These are phyloP conservation scores for Trifolium repens DNA, from an alignment of 306 rosid species.

Conservation along the genomic window DNA sequence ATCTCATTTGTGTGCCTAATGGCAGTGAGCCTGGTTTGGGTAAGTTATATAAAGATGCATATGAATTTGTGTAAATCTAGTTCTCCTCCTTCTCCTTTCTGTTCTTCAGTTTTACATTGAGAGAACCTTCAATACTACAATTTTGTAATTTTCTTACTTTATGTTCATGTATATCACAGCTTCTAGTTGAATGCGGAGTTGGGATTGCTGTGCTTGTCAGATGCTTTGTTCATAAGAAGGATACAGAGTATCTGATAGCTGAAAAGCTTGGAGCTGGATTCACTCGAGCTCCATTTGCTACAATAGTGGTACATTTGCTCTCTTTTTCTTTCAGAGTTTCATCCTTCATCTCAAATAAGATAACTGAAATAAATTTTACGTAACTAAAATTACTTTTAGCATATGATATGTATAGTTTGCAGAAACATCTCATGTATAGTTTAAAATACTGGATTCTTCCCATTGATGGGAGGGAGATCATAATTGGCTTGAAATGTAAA, in stretches of 20 bases:
- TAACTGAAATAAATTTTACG: conserved; percentile 24
- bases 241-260: conserved; percentile 65
- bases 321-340: conserved; percentile 28
- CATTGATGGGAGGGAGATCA: background rate
- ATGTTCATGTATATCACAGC: conserved; percentile 51
- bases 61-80: conserved; percentile 26
- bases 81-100: background rate
- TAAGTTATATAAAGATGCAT: conserved; percentile 46
- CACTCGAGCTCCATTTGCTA: conserved; percentile 70
- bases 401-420: conserved; percentile 10
- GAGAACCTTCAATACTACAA: conserved; percentile 1
- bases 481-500: conserved; percentile 8
- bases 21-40: conserved; percentile 86
- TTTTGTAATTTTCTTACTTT: conserved; percentile 38
- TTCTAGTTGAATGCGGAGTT: conserved; percentile 75
- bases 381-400: conserved; percentile 13
- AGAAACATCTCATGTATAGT: conserved; percentile 1
- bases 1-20: conserved; percentile 77
- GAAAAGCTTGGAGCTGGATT: conserved; percentile 83
- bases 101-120: background rate
- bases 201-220: conserved; percentile 79
- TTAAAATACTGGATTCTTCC: conserved; percentile 28
- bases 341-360: conserved; percentile 13
- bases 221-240: conserved; percentile 78
- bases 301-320: conserved; percentile 63